Evolutionary conservation across 495 filamentous ascomycete species (phyloP), one percentile per base, ranked within the genome.

Genomic region (Talaromyces borbonicus): DNA sequence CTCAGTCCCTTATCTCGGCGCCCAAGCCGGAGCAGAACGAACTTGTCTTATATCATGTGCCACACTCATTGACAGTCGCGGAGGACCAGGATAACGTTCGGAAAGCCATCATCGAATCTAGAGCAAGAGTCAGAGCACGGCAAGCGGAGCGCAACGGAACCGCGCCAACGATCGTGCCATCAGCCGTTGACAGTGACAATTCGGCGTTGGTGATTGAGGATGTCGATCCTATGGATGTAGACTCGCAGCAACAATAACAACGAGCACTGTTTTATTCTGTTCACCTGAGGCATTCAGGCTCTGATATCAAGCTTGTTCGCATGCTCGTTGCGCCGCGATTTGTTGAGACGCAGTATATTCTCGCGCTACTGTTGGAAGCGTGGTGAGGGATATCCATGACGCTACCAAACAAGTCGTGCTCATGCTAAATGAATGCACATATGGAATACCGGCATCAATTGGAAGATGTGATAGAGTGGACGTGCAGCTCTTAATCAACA

Each of bases 51-150:
- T 96, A 95, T 65, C 68, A 68, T 24, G 76, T 90, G 22, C 92
- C 92, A 12, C 66, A 68, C 25, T 90, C 86, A 14, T 56, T 95
- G 47, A 80, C 81, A 1, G 68, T 93, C 14, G 80, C 87, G 8
- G 69, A 77, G 56, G 84, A 90, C 14, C 68, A 81, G 38, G 90
- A 95, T 56, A 85, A 74, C 53, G 87, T 96, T 39, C 72, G 87
- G 40, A 90, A 81, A 56, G 88, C 85, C 5, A 87, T 98, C 46
- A 69, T 93, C 40, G 90, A 95, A 60, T 81, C 85, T 15, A 70
- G 89, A 33, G 79, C 75, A 8, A 73, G 88, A 47, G 71, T 77
- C 43, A 46, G 30, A 36, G 19, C 43, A 33, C 30, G 38, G 22
- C 38, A 41, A 12, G 22, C 38, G n/a, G 38, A 41, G 38, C 11